Base-by-base conservation (phyloP, 2,329 filamentous ascomycete species). In the Seiridium unicorne region DNA sequence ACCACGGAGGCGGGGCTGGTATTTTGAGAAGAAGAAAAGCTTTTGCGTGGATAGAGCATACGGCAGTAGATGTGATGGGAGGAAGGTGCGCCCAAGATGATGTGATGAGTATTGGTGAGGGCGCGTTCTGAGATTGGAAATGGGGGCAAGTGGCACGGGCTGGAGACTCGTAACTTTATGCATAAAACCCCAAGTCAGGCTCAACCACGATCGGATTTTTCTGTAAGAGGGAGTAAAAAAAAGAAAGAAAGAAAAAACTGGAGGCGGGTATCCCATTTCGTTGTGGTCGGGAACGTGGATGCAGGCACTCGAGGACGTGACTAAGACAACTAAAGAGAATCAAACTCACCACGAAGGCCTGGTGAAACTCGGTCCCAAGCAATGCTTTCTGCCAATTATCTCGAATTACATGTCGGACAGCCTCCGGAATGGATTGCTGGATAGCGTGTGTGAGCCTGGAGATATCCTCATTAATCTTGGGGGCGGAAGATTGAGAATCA, bases 331-430 rank as follows among this genome's bases (percentile, higher is more conserved):
- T 9, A 54, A 26, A 4, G 35, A 18, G 35, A 57, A 58, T 18
- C 55, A 44, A 49, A 78, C 81, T 74, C 69, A 85, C 82, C 57
- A 85, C 60, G 62, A 85, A 85, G 2, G 78, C 76, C 47, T 78
- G 73, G 61, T 85, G 82, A 60, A 81, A 84, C 9, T 82, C 78
- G 3, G 79, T 81, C 8, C 82, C 82, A 3, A 79, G 58, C 2
- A 84, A 62, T 18, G 77, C 78, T 63, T 79, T 83, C 47, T 81
- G 72, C 79, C 81, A 84, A 58, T 79, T 75, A 62, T 84, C 82
- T 32, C 83, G 75, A 9, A 85, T 64, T 1, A 76, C 76, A 49
- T 79, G 77, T 10, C 81, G 76, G 26, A 84, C 79, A n/a, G 77
- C 75, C 38, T 78, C 72, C 0, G 81, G 73, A 5, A 77, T 64